These are phyloP conservation scores for Marchantia polymorpha DNA, from an alignment of 225 moss, liverwort and hornwort species.

Conservation along the genomic window DNA sequence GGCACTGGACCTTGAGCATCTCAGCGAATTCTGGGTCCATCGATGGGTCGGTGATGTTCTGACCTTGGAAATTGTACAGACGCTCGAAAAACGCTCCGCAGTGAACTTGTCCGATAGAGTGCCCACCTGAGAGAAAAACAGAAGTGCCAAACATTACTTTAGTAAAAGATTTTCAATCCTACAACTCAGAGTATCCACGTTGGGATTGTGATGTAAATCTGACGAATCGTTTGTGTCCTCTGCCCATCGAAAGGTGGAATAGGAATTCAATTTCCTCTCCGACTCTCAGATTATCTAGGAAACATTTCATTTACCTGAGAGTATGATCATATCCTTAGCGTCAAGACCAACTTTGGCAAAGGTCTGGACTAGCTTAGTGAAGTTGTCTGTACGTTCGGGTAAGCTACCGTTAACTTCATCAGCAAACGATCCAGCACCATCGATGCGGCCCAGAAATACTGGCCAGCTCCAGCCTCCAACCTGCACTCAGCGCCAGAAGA, in stretches of 20 bases:
- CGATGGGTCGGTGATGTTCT: neutral
- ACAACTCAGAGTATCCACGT: too few species aligned
- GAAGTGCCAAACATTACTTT: too few species aligned
- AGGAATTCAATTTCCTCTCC: too few species aligned
- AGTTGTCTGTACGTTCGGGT: neutral
- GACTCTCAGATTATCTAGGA: too few species aligned
- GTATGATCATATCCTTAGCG: neutral
- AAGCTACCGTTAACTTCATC: too few species aligned
- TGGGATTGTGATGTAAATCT: too few species aligned
- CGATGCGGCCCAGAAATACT: neutral
- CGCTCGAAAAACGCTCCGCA: neutral
- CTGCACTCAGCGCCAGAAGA: neutral
- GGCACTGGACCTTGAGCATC: neutral
- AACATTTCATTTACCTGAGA: neutral
- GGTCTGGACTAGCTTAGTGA: neutral
- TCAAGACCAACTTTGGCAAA: neutral
- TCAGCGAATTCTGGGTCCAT: constrained; percentile 5
- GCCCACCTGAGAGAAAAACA: neutral
- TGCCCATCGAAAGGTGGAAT: too few species aligned
- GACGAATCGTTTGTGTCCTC: too few species aligned
- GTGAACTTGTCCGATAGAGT: neutral
- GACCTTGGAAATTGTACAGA: neutral
- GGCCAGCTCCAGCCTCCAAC: constrained; percentile 5
- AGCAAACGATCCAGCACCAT: neutral
- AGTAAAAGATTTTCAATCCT: too few species aligned